Conservation (phyloP, 2,329 filamentous ascomycete genomes). For the Pseudophaeomoniella oleicola region DNA sequence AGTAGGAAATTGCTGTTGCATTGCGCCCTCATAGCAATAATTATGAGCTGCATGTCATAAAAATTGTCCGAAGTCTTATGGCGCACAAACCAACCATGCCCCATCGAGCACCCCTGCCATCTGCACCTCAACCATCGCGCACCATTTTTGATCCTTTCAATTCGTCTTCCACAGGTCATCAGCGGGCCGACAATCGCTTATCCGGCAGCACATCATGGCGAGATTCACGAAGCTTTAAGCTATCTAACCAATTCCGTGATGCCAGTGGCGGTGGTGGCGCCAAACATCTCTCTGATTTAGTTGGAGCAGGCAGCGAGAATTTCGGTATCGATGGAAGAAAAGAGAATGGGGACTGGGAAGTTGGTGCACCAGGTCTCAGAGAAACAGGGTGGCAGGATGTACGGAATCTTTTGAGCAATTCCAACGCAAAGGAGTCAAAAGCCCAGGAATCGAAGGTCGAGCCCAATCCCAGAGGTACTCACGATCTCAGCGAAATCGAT, state of each 20-base stretch:
- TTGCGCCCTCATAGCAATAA: too few species aligned
- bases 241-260: constrained; percentile 52
- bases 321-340: constrained; percentile 34
- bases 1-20: too few species aligned
- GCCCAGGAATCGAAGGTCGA: constrained; percentile 8
- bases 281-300: constrained; percentile 46
- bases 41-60: too few species aligned
- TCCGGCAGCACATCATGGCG: constrained; percentile 56
- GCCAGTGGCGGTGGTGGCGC: constrained; percentile 43
- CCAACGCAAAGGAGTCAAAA: neutral
- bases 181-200: constrained; percentile 54
- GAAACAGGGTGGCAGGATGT: constrained; percentile 23
- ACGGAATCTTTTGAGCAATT: constrained; percentile 30
- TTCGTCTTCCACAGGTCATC: constrained; percentile 62
- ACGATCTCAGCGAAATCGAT: constrained; percentile 7
- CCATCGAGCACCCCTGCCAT: neutral
- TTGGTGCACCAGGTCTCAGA: constrained; percentile 20
- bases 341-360: constrained; percentile 38
- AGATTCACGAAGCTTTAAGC: constrained; percentile 51
- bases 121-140: constrained; percentile 9
- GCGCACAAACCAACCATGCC: neutral
- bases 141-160: constrained; percentile 35
- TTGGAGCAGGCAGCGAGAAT: constrained; percentile 48
- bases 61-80: too few species aligned
- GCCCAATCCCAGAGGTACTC: constrained; percentile 4